These are phyloP conservation scores for Fusarium sp. DNA, from an alignment of 2,329 filamentous ascomycete genomes.

Conservation along the genomic window DNA sequence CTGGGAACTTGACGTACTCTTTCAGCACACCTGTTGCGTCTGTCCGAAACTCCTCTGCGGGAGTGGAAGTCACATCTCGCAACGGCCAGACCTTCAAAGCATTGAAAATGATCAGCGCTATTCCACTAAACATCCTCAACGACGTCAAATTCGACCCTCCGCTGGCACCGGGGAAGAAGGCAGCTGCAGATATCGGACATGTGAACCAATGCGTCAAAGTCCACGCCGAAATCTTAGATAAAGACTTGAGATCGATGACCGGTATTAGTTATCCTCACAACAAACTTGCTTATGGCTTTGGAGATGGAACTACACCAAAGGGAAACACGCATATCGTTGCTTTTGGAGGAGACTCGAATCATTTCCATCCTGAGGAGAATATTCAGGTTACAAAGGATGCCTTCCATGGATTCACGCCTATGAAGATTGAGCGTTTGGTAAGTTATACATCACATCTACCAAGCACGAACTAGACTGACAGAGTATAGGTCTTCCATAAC, in stretches of 20 bases:
- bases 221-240: slow-evolving; percentile 56
- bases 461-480: no score
- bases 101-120: slow-evolving; percentile 53
- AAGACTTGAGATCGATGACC: slow-evolving; percentile 56
- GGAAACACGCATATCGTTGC: slow-evolving; percentile 61
- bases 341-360: slow-evolving; percentile 57
- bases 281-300: slow-evolving; percentile 56
- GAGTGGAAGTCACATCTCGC: slow-evolving; percentile 50
- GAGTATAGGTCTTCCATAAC: slow-evolving; percentile 57
- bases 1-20: slow-evolving; percentile 53
- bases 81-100: slow-evolving; percentile 47
- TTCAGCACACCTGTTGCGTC: slow-evolving; percentile 54
- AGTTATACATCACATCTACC: background rate
- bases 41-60: slow-evolving; percentile 44
- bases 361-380: slow-evolving; percentile 57
- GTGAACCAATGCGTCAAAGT: slow-evolving; percentile 60
- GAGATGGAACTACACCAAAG: slow-evolving; percentile 56
- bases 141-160: slow-evolving; percentile 55
- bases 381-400: slow-evolving; percentile 49
- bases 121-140: slow-evolving; percentile 58
- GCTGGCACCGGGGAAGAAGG: slow-evolving; percentile 49
- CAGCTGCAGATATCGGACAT: slow-evolving; percentile 54
- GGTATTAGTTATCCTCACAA: slow-evolving; percentile 58
- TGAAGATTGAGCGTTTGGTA: slow-evolving; percentile 47
- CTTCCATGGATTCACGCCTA: slow-evolving; percentile 49